phyloP scores from a whole-genome alignment of 768 basidiomycete species.

The Cystoderma amianthinum region DNA sequence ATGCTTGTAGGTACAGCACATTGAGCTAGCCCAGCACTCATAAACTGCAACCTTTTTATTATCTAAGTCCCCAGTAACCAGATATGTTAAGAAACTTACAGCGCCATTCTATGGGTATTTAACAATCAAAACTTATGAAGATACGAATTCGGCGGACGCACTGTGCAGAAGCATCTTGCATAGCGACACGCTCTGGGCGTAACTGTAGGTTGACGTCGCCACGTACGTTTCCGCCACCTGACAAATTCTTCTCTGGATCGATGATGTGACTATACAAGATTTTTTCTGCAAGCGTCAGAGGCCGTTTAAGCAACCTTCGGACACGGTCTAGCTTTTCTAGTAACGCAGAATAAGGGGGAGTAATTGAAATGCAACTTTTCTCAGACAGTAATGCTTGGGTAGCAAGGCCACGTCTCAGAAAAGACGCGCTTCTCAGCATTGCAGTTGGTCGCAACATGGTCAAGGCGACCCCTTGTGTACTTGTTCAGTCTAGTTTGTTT shows the following conservation, averaged over 20 bases:
- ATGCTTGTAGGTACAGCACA: slow-evolving; percentile 89
- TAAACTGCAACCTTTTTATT: slow-evolving; percentile 94
- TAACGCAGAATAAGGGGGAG: slow-evolving; percentile 75
- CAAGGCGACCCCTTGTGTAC: too few species aligned
- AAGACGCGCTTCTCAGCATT: slow-evolving; percentile 13
- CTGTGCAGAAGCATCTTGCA: slow-evolving; percentile 94
- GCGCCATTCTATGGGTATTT: slow-evolving; percentile 85
- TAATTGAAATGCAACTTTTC: slow-evolving; percentile 55
- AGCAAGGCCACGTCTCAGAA: slow-evolving; percentile 25
- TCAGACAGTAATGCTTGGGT: slow-evolving; percentile 28
- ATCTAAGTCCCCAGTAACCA: too few species aligned
- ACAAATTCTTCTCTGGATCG: slow-evolving; percentile 68
- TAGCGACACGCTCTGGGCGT: slow-evolving; percentile 88
- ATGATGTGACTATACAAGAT: slow-evolving; percentile 91
- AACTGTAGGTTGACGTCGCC: slow-evolving; percentile 91
- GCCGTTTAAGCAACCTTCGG: slow-evolving; percentile 63
- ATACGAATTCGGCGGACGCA: too few species aligned
- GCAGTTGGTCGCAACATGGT: slow-evolving; percentile 22
- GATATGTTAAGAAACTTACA: slow-evolving; percentile 37
- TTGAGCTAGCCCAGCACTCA: slow-evolving; percentile 84
- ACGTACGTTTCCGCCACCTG: slow-evolving; percentile 59
- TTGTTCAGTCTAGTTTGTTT: too few species aligned
- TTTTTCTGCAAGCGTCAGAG: slow-evolving; percentile 95
- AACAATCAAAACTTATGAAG: too few species aligned
- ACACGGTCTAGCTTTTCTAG: slow-evolving; percentile 66